phyloP scores from a whole-genome alignment of 2,329 filamentous ascomycete genomes.

The Diaporthe sp. region DNA sequence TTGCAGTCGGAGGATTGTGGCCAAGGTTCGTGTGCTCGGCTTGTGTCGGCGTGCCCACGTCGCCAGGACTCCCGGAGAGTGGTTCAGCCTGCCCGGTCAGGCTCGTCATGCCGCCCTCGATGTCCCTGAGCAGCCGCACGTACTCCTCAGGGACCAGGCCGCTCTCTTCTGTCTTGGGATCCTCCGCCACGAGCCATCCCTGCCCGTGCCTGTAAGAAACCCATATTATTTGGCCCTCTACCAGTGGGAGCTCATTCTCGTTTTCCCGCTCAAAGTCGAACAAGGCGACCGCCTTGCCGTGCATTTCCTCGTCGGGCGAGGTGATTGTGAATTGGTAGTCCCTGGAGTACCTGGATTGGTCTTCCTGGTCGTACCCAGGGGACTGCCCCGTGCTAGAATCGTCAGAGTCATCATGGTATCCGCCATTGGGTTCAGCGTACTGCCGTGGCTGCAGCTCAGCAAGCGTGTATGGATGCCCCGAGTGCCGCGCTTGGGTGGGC shows the following conservation, averaged over 20 bases:
- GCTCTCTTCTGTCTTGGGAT: constrained; percentile 93
- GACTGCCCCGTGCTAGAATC: constrained; percentile 69
- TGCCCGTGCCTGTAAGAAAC: constrained; percentile 96
- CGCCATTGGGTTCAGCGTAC: constrained; percentile 58
- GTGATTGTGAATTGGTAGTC: constrained; percentile 97
- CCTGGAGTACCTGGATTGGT: constrained; percentile 85
- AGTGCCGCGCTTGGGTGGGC: constrained; percentile 69
- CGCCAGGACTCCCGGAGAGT: constrained; percentile 61
- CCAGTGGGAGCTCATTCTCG: constrained; percentile 92
- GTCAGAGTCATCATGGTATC: constrained; percentile 66
- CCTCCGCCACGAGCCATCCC: constrained; percentile 96
- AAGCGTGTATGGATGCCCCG: constrained; percentile 58
- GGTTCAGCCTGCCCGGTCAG: constrained; percentile 71
- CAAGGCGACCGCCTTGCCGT: constrained; percentile 93
- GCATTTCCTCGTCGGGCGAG: constrained; percentile 96
- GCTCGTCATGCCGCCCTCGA: constrained; percentile 87
- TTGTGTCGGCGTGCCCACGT: constrained; percentile 71
- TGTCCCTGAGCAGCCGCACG: constrained; percentile 89
- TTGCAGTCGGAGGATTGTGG: constrained; percentile 56
- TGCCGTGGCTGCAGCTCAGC: constrained; percentile 57
- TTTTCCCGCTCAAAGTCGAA: constrained; percentile 97
- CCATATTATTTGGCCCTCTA: constrained; percentile 95
- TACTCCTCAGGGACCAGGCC: constrained; percentile 97
- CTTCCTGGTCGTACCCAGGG: constrained; percentile 67
- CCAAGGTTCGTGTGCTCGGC: constrained; percentile 63